Evolutionary conservation across 768 basidiomycete genomes (phyloP).

Genomic region (Podaxis rugospora): DNA sequence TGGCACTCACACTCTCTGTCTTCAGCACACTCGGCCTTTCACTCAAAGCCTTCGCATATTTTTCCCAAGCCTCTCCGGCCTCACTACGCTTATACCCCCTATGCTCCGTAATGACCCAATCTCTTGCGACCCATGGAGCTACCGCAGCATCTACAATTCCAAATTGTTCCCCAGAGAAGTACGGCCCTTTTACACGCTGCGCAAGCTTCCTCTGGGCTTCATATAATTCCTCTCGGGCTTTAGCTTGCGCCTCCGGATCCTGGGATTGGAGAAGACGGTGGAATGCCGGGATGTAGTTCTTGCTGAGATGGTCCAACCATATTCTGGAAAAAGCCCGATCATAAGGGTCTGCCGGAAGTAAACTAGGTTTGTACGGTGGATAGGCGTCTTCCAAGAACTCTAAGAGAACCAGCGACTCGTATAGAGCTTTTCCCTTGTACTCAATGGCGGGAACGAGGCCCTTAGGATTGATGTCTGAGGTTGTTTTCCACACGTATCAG

Average conservation of each 20-base stretch:
- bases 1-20: constrained; percentile 35
- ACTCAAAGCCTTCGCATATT: constrained; percentile 38
- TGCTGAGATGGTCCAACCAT: constrained; percentile 53
- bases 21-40: constrained; percentile 41
- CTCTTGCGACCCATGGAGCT: constrained; percentile 50
- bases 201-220: constrained; percentile 26
- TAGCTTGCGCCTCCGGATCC: constrained; percentile 22
- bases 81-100: constrained; percentile 40
- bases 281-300: constrained; percentile 47
- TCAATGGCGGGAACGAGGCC: constrained; percentile 59
- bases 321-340: constrained; percentile 49
- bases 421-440: constrained; percentile 52
- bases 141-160: constrained; percentile 48
- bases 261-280: constrained; percentile 45
- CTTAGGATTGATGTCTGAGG: constrained; percentile 53
- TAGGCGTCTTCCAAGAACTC: constrained; percentile 68
- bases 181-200: constrained; percentile 40
- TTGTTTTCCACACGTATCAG: constrained; percentile 20
- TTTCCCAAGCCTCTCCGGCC: constrained; percentile 39
- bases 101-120: constrained; percentile 45
- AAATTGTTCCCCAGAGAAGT: constrained; percentile 52
- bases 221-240: constrained; percentile 24
- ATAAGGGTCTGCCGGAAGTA: constrained; percentile 51
- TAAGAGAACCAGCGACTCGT: constrained; percentile 60
- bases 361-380: constrained; percentile 34